phyloP scores from a whole-genome alignment of 202 grass and related monocot genomes.

The Bolboschoenoplectus hybrid region DNA sequence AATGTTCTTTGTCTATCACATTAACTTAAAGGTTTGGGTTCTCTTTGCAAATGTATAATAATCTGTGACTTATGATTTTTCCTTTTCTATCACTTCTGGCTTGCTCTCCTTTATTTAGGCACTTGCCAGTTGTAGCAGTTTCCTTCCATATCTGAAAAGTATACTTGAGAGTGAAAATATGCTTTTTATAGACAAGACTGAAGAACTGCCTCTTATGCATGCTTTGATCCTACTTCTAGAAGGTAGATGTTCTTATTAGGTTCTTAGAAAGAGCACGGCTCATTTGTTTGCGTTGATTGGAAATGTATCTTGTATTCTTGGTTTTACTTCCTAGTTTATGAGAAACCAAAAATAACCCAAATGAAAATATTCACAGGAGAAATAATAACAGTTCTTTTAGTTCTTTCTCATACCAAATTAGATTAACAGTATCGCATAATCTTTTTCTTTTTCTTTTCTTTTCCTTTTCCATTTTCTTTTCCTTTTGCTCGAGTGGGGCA shows the following conservation, averaged over 20 bases:
- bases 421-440: neutral
- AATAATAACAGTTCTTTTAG: neutral
- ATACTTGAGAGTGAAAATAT: slow-evolving; percentile 47
- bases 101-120: slow-evolving; percentile 52
- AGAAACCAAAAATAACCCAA: neutral
- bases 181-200: slow-evolving; percentile 49
- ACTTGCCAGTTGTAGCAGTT: slow-evolving; percentile 78
- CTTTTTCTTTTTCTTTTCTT: neutral
- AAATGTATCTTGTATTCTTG: slow-evolving; percentile 2
- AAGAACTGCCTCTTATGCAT: slow-evolving; percentile 72
- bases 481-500: neutral
- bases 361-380: neutral
- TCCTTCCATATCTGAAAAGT: slow-evolving; percentile 62
- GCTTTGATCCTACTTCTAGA: slow-evolving; percentile 70
- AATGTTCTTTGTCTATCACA: neutral
- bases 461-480: neutral
- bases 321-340: neutral
- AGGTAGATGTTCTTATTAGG: slow-evolving; percentile 50
- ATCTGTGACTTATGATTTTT: neutral
- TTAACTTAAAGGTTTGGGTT: neutral
- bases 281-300: neutral
- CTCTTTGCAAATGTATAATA: slow-evolving; percentile 20
- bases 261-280: slow-evolving; percentile 8
- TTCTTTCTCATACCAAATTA: neutral
- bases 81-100: slow-evolving; percentile 2